Conservation (phyloP, 805 yeast genomes). For the Groenewaldozyma salmanticensis region DNA sequence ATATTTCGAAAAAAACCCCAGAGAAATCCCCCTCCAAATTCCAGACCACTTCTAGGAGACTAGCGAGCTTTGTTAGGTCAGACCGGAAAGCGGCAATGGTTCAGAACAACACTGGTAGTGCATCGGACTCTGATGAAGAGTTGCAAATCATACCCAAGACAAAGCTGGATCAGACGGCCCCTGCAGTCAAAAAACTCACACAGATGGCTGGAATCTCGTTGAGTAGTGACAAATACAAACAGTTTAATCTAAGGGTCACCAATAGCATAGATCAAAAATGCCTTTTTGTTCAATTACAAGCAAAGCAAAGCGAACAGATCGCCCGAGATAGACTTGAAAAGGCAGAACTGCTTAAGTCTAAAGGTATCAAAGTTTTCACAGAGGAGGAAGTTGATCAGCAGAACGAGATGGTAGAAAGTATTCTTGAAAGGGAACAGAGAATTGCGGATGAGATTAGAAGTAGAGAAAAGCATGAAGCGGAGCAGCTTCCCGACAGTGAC, state of each 20-base stretch:
- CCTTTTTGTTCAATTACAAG: conserved; percentile 7
- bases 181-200: conserved; percentile 7
- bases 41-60: conserved; percentile 8
- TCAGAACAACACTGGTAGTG: background rate
- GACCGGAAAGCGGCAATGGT: background rate
- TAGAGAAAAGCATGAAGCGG: conserved; percentile 11
- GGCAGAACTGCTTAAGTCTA: conserved; percentile 11
- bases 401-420: conserved; percentile 14
- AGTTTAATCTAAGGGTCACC: background rate
- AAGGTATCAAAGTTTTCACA: conserved; percentile 12
- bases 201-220: conserved; percentile 7
- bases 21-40: background rate
- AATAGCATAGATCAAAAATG: background rate
- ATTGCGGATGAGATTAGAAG: conserved; percentile 14
- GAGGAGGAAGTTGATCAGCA: conserved; percentile 14
- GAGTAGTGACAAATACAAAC: background rate
- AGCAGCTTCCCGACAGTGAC: conserved; percentile 11
- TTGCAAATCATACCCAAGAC: conserved; percentile 17
- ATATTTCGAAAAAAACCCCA: background rate
- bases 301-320: conserved; percentile 15
- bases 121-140: conserved; percentile 11
- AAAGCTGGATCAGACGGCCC: conserved; percentile 5
- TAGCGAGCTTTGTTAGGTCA: conserved; percentile 10
- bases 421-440: conserved; percentile 15
- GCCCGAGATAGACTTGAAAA: conserved; percentile 11